Evolutionary conservation across 345 rosid species (phyloP), one percentile per base, ranked within the genome.

Genomic region (Brassica cretica): DNA sequence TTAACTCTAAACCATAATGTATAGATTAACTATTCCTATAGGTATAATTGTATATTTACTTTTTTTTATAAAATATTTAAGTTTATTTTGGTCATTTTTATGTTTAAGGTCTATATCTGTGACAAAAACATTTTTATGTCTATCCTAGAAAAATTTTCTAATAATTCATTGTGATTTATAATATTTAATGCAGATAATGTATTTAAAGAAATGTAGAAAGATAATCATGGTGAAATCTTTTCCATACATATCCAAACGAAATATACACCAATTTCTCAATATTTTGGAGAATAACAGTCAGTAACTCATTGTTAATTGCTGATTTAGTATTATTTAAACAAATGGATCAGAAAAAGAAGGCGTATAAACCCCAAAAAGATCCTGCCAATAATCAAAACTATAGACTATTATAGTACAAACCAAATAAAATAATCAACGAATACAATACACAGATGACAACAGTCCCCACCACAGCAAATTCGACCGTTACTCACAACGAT

Each of bases 401-500:
- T 27, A 27, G 4, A 27, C 5, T 27, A 27, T 27, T 53, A 76
- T 51, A 24, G 5, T 58, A 58, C 29, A 27, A 65, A 64, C 18
- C 72, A 41, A 68, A 71, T 27, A 64, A 8, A 72, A 32, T 60
- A 51, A 46, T 44, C 14, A 41, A 61, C 16, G 35, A 66, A 75
- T 7, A 67, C 68, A 56, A 68, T 39, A 69, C 62, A 76, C 0
- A 35, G 41, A 73, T 8, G 41, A 32, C 12, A 15, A 44, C 51
- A 12, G 55, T 14, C 55, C 78, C 74, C 65, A 72, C 70, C 70
- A 46, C 51, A 27, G 24, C 51, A 8, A 79, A 68, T 68, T 61
- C 78, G 82, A 79, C 82, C 82, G 82, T 79, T 79, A 74, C 65
- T 18, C 74, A 49, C 61, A 79, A 73, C 74, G 75, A 62, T 74